Evolutionary conservation across 1,139 yeast genomes (phyloP), one percentile per base, ranked within the genome.

Genomic region (Magnusiomyces ingens): DNA sequence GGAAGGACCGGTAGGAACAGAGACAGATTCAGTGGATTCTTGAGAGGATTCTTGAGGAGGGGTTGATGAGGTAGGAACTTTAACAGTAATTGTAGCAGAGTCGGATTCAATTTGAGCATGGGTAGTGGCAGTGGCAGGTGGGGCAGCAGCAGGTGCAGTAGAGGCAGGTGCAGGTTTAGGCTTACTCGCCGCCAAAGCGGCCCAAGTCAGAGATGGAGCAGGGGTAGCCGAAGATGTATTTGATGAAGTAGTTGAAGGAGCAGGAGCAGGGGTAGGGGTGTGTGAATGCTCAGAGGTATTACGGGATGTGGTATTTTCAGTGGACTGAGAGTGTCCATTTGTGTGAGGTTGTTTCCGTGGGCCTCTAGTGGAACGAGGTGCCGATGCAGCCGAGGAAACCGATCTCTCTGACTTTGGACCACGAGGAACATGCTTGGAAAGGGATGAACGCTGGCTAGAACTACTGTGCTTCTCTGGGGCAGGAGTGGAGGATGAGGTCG

Each of bases 131-230:
- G 57, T 51, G 52, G 60, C 51, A 56, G 57, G 51, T 52, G 62
- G 36, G 11, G 41, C 29, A 21, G 57, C 45, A 10, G 59, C 57
- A 32, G 61, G 58, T 29, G 57, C 58, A 32, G 58, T 55, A 12
- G 62, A 50, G 37, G 38, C 51, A 37, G 55, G 47, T 5, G 52
- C 50, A 13, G 55, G 50, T 54, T 49, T 58, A 35, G 70, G 67
- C 52, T 66, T 65, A 49, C 69, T 67, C 22, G 69, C 57, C 38
- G 74, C 75, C 53, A 71, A 64, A 8, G 75, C 73, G 19, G 75
- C 75, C 75, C 75, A 71, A 17, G 75, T 68, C 11, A 52, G 57
- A 43, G 57, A 59, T n/a, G 64, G 43, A 22, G 60, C 55, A n/a
- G 58, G 54, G 11, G 59, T 35, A 8, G 58, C 49, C 22, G 46